Evolutionary conservation across 192 early-diverging fungal genomes (phyloP).

Genomic region (Thamnidium elegans): DNA sequence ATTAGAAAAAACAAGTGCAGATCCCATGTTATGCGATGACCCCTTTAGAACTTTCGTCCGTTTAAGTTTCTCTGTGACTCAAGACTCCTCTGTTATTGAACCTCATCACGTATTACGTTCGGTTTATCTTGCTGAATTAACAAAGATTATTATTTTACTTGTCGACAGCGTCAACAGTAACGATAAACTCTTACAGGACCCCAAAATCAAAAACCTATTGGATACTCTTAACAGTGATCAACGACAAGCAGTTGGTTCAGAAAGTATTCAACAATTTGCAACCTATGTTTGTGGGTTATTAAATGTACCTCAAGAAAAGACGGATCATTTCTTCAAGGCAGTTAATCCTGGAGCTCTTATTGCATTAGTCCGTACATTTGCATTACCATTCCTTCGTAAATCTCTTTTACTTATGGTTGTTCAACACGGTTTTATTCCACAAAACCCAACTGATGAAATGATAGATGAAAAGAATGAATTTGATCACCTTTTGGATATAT

Average conservation of each 20-base stretch:
- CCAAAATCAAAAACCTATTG: neutral
- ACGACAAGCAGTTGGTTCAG: neutral
- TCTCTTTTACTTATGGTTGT: constrained; percentile 62
- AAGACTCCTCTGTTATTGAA: constrained; percentile 29
- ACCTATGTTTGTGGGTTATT: constrained; percentile 6
- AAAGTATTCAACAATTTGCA: constrained; percentile 12
- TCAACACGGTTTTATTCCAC: constrained; percentile 59
- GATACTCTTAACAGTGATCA: constrained; percentile 5
- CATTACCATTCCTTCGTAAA: constrained; percentile 75
- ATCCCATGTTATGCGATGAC: constrained; percentile 69
- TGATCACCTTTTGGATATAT: constrained; percentile 60
- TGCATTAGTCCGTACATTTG: constrained; percentile 43
- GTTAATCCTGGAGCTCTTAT: constrained; percentile 3
- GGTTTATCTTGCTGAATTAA: constrained; percentile 68
- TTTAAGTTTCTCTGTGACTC: constrained; percentile 45
- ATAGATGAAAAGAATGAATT: constrained; percentile 52
- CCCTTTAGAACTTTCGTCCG: constrained; percentile 65
- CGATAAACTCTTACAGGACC: neutral
- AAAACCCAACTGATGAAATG: constrained; percentile 37
- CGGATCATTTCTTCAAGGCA: constrained; percentile 21
- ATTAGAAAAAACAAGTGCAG: neutral
- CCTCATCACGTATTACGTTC: constrained; percentile 66
- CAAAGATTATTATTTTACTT: constrained; percentile 56
- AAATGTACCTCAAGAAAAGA: constrained; percentile 5
- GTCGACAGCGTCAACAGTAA: constrained; percentile 31